phyloP scores from a whole-genome alignment of 1,284 basidiomycete genomes.

The Melampsora occidentalis region DNA sequence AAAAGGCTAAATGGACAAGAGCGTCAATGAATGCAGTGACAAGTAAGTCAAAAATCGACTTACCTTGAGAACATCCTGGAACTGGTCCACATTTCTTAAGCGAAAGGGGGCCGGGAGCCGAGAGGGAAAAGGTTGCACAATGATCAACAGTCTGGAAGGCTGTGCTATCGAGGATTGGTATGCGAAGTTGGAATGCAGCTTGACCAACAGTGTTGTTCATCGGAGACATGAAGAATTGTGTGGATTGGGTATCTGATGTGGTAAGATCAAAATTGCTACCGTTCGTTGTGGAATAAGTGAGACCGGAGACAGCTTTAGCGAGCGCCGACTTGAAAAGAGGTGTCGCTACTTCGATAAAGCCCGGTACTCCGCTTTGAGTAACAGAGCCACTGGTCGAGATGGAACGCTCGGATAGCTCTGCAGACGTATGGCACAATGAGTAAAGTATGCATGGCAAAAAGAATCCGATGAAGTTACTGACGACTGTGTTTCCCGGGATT shows the following conservation, averaged over 20 bases:
- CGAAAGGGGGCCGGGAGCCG: conserved; percentile 47
- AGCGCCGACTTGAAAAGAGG: conserved; percentile 46
- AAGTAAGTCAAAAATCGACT: not conserved
- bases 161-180: conserved; percentile 48
- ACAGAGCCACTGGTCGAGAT: not conserved
- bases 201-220: conserved; percentile 24
- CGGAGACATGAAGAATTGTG: conserved; percentile 48
- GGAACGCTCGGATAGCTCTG: not conserved
- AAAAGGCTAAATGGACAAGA: conserved; percentile 8
- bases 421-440: not conserved
- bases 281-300: conserved; percentile 46
- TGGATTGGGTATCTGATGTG: conserved; percentile 48
- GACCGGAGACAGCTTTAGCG: conserved; percentile 47
- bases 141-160: conserved; percentile 46
- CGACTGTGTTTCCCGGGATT: not conserved
- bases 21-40: not conserved
- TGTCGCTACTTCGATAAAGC: conserved; percentile 49
- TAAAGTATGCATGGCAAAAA: not conserved
- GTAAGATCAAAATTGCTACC: conserved; percentile 47
- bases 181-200: conserved; percentile 46
- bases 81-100: conserved; percentile 47
- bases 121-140: conserved; percentile 49
- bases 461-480: not conserved
- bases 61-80: conserved; percentile 47
- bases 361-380: conserved; percentile 46